Base-by-base conservation (phyloP, 345 rosid species). In the Gossypium arboreum region DNA sequence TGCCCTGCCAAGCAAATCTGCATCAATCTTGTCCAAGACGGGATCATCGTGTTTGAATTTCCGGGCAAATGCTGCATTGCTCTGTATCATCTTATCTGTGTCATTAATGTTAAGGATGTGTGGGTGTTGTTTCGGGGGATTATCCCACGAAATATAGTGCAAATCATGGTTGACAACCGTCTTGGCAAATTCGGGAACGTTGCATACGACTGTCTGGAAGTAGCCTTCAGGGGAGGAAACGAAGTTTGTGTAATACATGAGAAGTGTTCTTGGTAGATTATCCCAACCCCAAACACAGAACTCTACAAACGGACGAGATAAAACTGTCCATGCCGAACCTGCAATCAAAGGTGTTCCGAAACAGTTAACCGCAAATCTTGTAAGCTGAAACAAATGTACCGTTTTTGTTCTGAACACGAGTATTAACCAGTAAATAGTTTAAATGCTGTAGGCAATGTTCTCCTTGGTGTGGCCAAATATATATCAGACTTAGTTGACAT, bases 241-340 rank as follows among this genome's bases (percentile, higher is more conserved):
- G 43, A 95, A 95, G 75, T 95, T 95, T 59, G 98, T 72, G 83
- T 95, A 88, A 79, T 95, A 95, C 98, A 95, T 95, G 76, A 95
- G 86, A 51, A 95, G 75, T 17, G 90, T 87, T 80, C 98, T 82
- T 3, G 99, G 99, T 70, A 95, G 85, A 79, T 95, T 95, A 73
- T 96, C 98, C 99, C 98, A 92, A 55, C 99, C 99, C 99, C 98
- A 96, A 67, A 93, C 86, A 77, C 91, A 87, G 81, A 88, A 96
- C 82, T 96, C 99, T 43, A 93, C 91, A 67, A 93, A 96, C 0
- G 97, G 75, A 25, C 89, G 94, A 3, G 97, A 91, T 8, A 96
- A 91, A 75, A 90, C 92, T 92, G 88, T 96, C 99, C 99, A 96
- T 34, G 99, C 99, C 4, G 97, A 96, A 71, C 98, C 99, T 96